These are phyloP conservation scores for Skeletonema costatum DNA, from an alignment of 108 stramenopile species.

Conservation along the genomic window DNA sequence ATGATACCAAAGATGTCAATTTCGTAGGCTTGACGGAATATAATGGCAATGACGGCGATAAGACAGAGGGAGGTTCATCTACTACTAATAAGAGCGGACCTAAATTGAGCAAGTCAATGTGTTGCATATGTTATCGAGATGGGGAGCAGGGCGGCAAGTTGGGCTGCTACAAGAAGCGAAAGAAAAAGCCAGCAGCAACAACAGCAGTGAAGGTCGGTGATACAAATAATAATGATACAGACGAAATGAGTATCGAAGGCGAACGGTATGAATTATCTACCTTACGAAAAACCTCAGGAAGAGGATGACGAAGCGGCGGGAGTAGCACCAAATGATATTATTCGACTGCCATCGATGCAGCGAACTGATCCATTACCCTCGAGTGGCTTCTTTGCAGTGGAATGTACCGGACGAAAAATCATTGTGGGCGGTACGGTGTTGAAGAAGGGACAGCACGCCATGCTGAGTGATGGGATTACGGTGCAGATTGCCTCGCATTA, in stretches of 20 bases:
- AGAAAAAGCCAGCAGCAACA: not conserved
- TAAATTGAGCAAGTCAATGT: slow-evolving; percentile 15
- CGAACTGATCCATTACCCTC: slow-evolving; percentile 21
- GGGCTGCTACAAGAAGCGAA: slow-evolving; percentile 22
- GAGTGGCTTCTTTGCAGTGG: slow-evolving; percentile 66
- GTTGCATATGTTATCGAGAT: slow-evolving; percentile 12
- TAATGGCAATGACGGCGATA: slow-evolving; percentile 22
- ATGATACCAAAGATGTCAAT: slow-evolving; percentile 42
- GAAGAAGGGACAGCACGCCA: slow-evolving; percentile 22
- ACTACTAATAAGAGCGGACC: slow-evolving; percentile 40
- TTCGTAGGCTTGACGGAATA: slow-evolving; percentile 57
- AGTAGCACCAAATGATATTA: not conserved
- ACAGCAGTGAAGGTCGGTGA: not conserved
- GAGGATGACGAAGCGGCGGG: slow-evolving; percentile 1
- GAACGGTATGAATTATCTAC: slow-evolving; percentile 16
- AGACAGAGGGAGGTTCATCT: slow-evolving; percentile 42
- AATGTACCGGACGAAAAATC: slow-evolving; percentile 67
- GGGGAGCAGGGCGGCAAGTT: not conserved
- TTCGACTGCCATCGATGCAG: slow-evolving; percentile 16
- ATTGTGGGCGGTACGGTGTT: slow-evolving; percentile 12
- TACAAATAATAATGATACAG: not conserved
- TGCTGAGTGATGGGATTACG: slow-evolving; percentile 13
- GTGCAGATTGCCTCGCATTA: slow-evolving; percentile 17
- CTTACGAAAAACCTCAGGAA: not conserved
- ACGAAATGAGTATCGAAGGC: not conserved